Conservation (phyloP, 176 grass and related monocot genomes). For the Neostapfia colusana region DNA sequence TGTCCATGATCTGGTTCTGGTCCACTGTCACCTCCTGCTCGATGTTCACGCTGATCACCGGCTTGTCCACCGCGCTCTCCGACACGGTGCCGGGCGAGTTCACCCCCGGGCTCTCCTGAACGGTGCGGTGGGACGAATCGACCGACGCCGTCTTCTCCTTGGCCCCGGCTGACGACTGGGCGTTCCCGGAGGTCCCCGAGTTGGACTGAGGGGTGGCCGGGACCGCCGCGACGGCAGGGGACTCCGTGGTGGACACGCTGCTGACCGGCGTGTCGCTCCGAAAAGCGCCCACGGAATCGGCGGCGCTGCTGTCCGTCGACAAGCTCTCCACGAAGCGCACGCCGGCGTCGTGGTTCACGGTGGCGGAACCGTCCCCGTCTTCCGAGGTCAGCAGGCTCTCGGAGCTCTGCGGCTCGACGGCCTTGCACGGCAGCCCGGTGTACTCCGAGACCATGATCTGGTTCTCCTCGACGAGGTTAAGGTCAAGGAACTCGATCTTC, state of each 20-base stretch:
- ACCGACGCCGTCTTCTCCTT: conserved; percentile 58
- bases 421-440: conserved; percentile 47
- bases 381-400: conserved; percentile 75
- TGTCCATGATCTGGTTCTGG: conserved; percentile 89
- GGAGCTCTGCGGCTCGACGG: conserved; percentile 70
- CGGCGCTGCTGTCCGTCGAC: conserved; percentile 56
- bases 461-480: conserved; percentile 89
- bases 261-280: conserved; percentile 56
- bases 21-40: conserved; percentile 77
- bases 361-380: conserved; percentile 49
- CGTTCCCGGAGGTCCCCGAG: conserved; percentile 35
- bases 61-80: conserved; percentile 56
- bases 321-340: conserved; percentile 85
- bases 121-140: conserved; percentile 57
- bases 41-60: conserved; percentile 68
- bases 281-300: conserved; percentile 39
- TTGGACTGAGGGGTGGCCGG: conserved; percentile 60
- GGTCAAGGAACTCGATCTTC: conserved; percentile 93
- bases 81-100: conserved; percentile 47
- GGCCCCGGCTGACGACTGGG: conserved; percentile 27
- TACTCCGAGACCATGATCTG: conserved; percentile 95
- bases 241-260: conserved; percentile 77
- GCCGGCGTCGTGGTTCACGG: conserved; percentile 60
- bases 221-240: conserved; percentile 34
- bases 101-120: conserved; percentile 33